Percentiles rank a stretch among this genome's conserved stretches.
These are phyloP conservation scores for Hypoxylon trugodes DNA, from an alignment of 495 filamentous ascomycete species.

Conservation along the genomic window DNA sequence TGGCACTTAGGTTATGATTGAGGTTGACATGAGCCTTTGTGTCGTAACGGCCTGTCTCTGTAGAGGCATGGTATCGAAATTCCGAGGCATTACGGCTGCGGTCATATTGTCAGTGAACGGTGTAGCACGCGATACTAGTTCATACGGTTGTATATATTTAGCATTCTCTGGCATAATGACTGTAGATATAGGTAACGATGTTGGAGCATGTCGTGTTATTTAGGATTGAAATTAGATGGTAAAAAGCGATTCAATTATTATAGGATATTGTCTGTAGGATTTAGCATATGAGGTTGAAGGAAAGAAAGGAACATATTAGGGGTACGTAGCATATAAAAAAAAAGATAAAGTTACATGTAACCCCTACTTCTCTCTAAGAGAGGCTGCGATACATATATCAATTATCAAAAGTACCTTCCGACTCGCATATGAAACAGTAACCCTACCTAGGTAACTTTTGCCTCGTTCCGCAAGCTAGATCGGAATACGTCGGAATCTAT, in stretches of 20 bases:
- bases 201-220: not conserved
- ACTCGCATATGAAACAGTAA: not conserved
- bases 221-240: not conserved
- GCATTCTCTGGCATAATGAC: constrained; percentile 13
- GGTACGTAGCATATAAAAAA: too few species aligned
- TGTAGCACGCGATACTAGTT: not conserved
- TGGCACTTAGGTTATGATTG: constrained; percentile 60
- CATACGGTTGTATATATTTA: constrained; percentile 1
- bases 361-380: too few species aligned
- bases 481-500: too few species aligned
- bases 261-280: not conserved
- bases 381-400: too few species aligned
- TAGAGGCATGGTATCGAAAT: constrained; percentile 23
- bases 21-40: constrained; percentile 54
- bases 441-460: too few species aligned
- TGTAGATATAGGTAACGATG: not conserved
- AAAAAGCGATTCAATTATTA: not conserved
- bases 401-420: too few species aligned
- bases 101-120: not conserved
- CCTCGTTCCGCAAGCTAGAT: too few species aligned
- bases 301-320: too few species aligned
- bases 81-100: constrained; percentile 20
- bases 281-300: too few species aligned
- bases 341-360: too few species aligned
- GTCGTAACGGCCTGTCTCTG: constrained; percentile 33